phyloP scores from a whole-genome alignment of 495 filamentous ascomycete genomes.

The Neohortaea acidophila region DNA sequence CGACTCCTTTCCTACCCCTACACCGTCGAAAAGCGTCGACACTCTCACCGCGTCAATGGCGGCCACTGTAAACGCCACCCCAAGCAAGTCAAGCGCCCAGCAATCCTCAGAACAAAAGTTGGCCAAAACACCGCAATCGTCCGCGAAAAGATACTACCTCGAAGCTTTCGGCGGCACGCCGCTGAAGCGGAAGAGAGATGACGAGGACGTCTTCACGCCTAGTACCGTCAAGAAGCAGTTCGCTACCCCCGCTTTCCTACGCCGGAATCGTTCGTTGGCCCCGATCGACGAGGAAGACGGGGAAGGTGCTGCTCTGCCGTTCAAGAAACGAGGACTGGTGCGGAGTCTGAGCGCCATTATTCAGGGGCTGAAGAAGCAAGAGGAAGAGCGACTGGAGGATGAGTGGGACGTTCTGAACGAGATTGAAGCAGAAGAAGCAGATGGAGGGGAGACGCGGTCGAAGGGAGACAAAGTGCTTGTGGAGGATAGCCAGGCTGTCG shows the following conservation, averaged over 20 bases:
- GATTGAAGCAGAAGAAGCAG: conserved; percentile 45
- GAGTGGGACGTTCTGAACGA: conserved; percentile 67
- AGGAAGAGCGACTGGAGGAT: conserved; percentile 43
- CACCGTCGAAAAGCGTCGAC: conserved; percentile 19
- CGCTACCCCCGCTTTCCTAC: conserved; percentile 62
- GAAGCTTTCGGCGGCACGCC: conserved; percentile 51
- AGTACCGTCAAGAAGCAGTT: conserved; percentile 38
- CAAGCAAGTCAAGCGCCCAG: conserved; percentile 18
- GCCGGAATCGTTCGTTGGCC: conserved; percentile 37
- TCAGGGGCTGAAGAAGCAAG: conserved; percentile 58
- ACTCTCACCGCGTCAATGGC: neutral
- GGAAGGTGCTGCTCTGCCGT: conserved; percentile 27
- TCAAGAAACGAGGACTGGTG: conserved; percentile 43
- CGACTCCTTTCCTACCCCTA: conserved; percentile 48
- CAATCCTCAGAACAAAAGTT: conserved; percentile 18
- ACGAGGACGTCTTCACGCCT: conserved; percentile 29
- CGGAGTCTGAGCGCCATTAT: conserved; percentile 68
- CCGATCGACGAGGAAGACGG: conserved; percentile 32
- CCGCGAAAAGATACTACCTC: conserved; percentile 44
- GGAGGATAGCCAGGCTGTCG: conserved; percentile 44
- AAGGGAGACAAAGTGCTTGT: conserved; percentile 32
- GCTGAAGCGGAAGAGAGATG: conserved; percentile 18
- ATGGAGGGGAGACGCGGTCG: conserved; percentile 7
- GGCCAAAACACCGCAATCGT: conserved; percentile 48
- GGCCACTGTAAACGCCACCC: conserved; percentile 6